These are phyloP conservation scores for Xylaria longipes DNA, from an alignment of 495 filamentous ascomycete species.

Conservation along the genomic window DNA sequence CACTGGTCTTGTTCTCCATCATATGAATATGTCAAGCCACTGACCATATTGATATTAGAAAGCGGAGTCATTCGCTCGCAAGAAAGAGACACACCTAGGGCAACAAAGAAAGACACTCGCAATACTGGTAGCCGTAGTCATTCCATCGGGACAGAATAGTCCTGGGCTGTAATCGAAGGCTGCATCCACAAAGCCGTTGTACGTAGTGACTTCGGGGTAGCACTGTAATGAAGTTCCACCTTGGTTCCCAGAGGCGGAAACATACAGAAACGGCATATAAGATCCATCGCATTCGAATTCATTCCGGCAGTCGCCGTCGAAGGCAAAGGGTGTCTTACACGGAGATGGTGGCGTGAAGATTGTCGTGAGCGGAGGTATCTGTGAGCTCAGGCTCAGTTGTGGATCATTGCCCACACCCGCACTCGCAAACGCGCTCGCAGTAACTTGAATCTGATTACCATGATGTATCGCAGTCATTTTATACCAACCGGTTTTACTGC, in stretches of 20 bases:
- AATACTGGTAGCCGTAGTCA: constrained; percentile 7
- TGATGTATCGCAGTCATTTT: constrained; percentile 8
- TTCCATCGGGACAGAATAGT: constrained; percentile 3
- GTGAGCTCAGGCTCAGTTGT: not conserved
- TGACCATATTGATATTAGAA: not conserved
- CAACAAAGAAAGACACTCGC: not conserved
- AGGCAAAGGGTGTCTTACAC: constrained; percentile 5
- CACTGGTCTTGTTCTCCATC: not conserved
- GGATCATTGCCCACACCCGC: not conserved
- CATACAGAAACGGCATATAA: not conserved
- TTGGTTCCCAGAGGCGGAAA: not conserved
- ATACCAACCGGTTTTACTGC: not conserved
- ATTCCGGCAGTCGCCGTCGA: not conserved
- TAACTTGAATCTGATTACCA: not conserved
- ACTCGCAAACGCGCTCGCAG: not conserved
- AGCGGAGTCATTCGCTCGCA: not conserved
- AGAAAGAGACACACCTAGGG: not conserved
- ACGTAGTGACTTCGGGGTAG: not conserved
- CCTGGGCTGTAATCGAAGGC: not conserved
- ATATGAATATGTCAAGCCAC: constrained; percentile 10
- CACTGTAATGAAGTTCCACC: not conserved
- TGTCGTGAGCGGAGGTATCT: not conserved
- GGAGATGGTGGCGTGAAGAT: constrained; percentile 7
- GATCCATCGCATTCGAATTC: constrained; percentile 1
- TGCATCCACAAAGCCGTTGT: constrained; percentile 2